Evolutionary conservation across 371 early-diverging fungal species (phyloP).

Genomic region (Nematocida ironsii): DNA sequence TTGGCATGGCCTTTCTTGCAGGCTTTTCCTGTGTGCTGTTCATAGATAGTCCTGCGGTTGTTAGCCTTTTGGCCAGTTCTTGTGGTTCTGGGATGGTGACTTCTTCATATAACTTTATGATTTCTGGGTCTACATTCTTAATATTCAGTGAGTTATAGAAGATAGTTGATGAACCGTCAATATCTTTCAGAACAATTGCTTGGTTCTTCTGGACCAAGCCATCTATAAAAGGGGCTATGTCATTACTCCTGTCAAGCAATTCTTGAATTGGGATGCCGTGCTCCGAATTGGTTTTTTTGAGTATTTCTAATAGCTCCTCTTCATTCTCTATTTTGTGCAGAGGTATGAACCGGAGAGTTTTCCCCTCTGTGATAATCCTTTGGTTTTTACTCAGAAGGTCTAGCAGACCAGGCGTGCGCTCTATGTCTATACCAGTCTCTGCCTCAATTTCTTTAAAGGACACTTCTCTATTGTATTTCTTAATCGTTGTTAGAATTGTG

Average conservation of each 20-base stretch:
- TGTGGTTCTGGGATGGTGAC: slow-evolving; percentile 66
- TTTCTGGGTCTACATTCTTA: slow-evolving; percentile 38
- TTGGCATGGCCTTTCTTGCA: slow-evolving; percentile 50
- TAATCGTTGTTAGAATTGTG: slow-evolving; percentile 64
- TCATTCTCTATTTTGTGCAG: slow-evolving; percentile 63
- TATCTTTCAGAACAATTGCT: slow-evolving; percentile 68
- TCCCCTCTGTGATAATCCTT: slow-evolving; percentile 60
- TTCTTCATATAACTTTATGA: slow-evolving; percentile 62
- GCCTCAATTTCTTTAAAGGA: slow-evolving; percentile 66
- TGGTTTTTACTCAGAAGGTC: slow-evolving; percentile 66
- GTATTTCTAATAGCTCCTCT: slow-evolving; percentile 65
- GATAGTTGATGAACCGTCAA: slow-evolving; percentile 66
- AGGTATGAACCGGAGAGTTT: slow-evolving; percentile 65
- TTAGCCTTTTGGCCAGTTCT: slow-evolving; percentile 66
- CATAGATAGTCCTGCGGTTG: slow-evolving; percentile 62
- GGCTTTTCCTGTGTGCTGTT: slow-evolving; percentile 49
- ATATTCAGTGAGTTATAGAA: slow-evolving; percentile 65
- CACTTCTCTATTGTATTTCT: slow-evolving; percentile 47
- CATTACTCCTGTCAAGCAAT: slow-evolving; percentile 63
- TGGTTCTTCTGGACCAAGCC: slow-evolving; percentile 51
- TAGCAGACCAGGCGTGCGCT: slow-evolving; percentile 57
- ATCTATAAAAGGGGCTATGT: slow-evolving; percentile 63
- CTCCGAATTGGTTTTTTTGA: slow-evolving; percentile 58
- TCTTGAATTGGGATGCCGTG: slow-evolving; percentile 67
- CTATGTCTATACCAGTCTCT: slow-evolving; percentile 62